Evolutionary conservation across 2,329 filamentous ascomycete genomes (phyloP).

Genomic region (Arachnomyces sp.): DNA sequence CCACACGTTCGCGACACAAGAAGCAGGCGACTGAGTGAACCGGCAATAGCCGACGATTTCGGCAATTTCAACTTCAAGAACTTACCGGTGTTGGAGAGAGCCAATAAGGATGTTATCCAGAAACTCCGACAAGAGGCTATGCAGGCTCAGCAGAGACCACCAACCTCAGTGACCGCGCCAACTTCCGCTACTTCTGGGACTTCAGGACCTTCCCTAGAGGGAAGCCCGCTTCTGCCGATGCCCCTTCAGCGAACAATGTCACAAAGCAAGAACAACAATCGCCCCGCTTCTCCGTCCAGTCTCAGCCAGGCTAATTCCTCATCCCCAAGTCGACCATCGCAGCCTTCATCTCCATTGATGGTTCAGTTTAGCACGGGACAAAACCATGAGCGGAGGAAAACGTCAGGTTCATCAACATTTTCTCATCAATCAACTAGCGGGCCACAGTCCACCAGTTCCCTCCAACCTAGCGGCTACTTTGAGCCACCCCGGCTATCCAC

Average conservation of each 20-base stretch:
- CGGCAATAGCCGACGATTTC: slow-evolving; percentile 83
- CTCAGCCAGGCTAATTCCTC: slow-evolving; percentile 75
- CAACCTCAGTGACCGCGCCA: slow-evolving; percentile 24
- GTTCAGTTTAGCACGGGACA: slow-evolving; percentile 89
- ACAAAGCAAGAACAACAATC: slow-evolving; percentile 66
- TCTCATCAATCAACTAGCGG: slow-evolving; percentile 58
- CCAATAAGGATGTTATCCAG: slow-evolving; percentile 97
- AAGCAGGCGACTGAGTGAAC: slow-evolving; percentile 81
- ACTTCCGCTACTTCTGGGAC: slow-evolving; percentile 39
- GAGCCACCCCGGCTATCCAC: slow-evolving; percentile 59
- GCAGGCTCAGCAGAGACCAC: slow-evolving; percentile 54
- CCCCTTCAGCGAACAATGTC: slow-evolving; percentile 77
- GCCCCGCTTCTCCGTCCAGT: slow-evolving; percentile 80
- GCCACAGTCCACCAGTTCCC: slow-evolving; percentile 46
- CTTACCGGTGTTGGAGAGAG: slow-evolving; percentile 88
- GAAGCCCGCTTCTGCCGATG: slow-evolving; percentile 73
- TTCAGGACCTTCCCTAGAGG: slow-evolving; percentile 66
- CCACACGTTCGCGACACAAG: slow-evolving; percentile 90
- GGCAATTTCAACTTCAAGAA: slow-evolving; percentile 97
- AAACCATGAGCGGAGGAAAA: slow-evolving; percentile 77
- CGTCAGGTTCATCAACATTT: slow-evolving; percentile 76
- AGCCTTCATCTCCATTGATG: slow-evolving; percentile 82
- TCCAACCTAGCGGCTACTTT: slow-evolving; percentile 64
- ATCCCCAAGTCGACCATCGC: slow-evolving; percentile 78
- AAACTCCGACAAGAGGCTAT: slow-evolving; percentile 88